Conservation (phyloP, 2,329 filamentous ascomycete genomes). For the Domatiomyces catenatus region DNA sequence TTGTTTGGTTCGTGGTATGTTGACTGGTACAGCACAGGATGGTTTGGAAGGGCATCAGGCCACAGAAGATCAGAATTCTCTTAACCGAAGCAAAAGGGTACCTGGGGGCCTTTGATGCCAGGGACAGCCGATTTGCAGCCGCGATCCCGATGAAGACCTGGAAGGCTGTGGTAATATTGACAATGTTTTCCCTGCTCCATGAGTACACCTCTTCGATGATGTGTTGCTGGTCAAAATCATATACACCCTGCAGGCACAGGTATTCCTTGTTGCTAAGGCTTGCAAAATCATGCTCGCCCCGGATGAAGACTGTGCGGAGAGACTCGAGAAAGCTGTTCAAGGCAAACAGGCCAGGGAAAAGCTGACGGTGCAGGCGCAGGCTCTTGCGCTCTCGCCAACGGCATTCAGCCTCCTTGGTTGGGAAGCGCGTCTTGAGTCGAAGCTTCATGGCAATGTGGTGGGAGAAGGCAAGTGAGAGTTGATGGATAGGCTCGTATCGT, state of each 20-base stretch:
- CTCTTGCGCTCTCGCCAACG: background rate
- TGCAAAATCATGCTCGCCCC: background rate
- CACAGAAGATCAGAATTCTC: conserved; percentile 3
- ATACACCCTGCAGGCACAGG: background rate
- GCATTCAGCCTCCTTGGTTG: background rate
- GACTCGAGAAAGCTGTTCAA: background rate
- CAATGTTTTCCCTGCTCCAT: conserved; percentile 1
- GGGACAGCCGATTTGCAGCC: conserved; percentile 1
- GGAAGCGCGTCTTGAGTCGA: background rate
- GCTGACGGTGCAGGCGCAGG: background rate
- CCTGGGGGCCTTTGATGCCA: background rate
- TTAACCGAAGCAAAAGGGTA: conserved; percentile 6
- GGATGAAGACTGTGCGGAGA: background rate
- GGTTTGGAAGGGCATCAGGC: conserved; percentile 1
- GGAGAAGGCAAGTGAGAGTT: background rate
- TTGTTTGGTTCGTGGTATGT: background rate
- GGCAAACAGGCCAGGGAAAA: background rate
- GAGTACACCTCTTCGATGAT: conserved; percentile 1
- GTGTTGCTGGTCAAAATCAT: background rate
- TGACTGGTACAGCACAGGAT: background rate
- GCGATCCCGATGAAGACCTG: conserved; percentile 1
- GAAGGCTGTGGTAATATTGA: conserved; percentile 1
- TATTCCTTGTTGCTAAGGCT: background rate
- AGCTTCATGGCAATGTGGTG: background rate
- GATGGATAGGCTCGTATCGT: background rate